Base-by-base conservation (phyloP, 345 rosid species). In the Rhizophora mangle region DNA sequence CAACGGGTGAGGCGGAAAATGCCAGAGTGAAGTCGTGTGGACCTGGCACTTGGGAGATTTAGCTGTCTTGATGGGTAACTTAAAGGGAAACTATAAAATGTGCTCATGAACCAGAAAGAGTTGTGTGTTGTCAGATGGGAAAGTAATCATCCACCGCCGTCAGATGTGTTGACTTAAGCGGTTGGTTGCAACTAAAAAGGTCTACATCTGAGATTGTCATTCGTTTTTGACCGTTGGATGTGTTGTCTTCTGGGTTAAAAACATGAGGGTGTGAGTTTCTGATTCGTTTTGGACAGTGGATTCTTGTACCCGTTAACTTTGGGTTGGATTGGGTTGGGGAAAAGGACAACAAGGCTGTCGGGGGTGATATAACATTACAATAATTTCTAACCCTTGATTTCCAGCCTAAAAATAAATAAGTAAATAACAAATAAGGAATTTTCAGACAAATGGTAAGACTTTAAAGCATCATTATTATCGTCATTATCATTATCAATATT, bases 151-250 rank as follows among this genome's bases (percentile, higher is more conserved):
- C 49, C 49, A 43, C 5, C 0, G 49, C 18, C 18, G 18, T 43
- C 49, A 15, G 49, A 43, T 43, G 49, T 13, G 19, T 43, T 43
- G 49, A 43, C 49, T 13, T 43, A 13, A 34, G 37, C 24, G 37
- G 9, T 13, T 11, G 49, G 49, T 15, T 43, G 18, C 49, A 43
- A 39, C 8, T 43, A 3, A 3, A 43, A 2, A 11, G 13, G 15
- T 39, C 0, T 10, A 3, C 49, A 13, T 43, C 16, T 13, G 49
- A 15, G 49, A 3, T 2, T 43, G 49, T 13, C 4, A 43, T 43
- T 43, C 49, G 19, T 13, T 43, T 43, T 13, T 13, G 49, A 13
- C 0, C 49, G 63, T 68, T 63, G 58, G 76, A 73, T 73, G 53
- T 27, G 8, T 29, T 29, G 58, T 31, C 59, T 55, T 10, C 6